A percentile compares a stretch with the other conserved stretches of the same genome.
Evolutionary conservation across 139 green algal genomes (phyloP).

Genomic region (Nannochloris sp.): DNA sequence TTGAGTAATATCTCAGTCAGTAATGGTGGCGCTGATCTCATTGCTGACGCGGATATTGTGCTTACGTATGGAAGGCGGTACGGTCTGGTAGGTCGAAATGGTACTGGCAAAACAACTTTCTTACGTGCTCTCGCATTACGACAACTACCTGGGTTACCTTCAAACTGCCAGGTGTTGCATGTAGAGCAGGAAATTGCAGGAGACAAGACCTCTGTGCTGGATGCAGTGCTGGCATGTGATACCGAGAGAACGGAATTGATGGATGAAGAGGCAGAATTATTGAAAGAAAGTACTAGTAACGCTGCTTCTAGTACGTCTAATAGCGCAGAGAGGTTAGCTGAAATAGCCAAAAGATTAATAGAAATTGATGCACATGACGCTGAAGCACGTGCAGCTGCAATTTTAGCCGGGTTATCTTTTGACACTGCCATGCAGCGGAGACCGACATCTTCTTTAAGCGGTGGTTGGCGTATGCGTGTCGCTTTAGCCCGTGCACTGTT

Average conservation of each 20-base stretch:
- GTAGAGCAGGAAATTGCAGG: conserved; percentile 79
- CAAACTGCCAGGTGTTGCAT: conserved; percentile 68
- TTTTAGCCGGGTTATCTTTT: conserved; percentile 79
- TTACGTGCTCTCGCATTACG: conserved; percentile 64
- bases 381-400: conserved; percentile 60
- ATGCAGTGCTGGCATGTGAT: conserved; percentile 55
- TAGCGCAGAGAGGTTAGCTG: conserved; percentile 30
- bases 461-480: conserved; percentile 79
- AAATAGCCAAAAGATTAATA: conserved; percentile 62
- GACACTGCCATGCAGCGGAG: conserved; percentile 53
- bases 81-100: conserved; percentile 73
- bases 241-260: conserved; percentile 66
- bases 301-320: too few relatives aligned
- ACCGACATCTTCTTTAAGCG: conserved; percentile 61
- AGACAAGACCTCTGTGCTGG: conserved; percentile 52
- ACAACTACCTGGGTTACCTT: conserved; percentile 70
- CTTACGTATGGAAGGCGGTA: conserved; percentile 71
- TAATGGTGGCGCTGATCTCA: conserved; percentile 66
- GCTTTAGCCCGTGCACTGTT: conserved; percentile 77
- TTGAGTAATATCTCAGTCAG: conserved; percentile 71
- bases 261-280: conserved; percentile 55
- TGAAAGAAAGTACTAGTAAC: conserved; percentile 34
- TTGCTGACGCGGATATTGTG: conserved; percentile 53
- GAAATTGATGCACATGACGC: conserved; percentile 81
- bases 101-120: conserved; percentile 84